Evolutionary conservation across 768 basidiomycete genomes (phyloP).

Genomic region (Kwoniella sp.): DNA sequence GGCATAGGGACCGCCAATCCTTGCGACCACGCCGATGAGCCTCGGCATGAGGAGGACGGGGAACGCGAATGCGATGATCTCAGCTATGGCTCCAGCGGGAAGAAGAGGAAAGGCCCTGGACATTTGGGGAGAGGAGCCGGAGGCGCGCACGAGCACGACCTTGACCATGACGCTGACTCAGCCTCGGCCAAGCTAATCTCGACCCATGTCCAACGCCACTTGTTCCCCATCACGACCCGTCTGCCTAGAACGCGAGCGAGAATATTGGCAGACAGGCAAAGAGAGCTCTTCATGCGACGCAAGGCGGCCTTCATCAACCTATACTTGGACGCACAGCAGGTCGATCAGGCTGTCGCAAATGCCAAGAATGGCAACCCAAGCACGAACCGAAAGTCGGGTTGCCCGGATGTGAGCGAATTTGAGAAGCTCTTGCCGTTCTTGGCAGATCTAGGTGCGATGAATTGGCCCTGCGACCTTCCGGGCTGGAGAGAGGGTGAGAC

Average conservation of each 20-base stretch:
- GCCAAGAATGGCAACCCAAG: neutral
- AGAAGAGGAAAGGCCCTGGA: too few relatives aligned
- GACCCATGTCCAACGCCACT: too few relatives aligned
- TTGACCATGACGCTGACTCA: slow-evolving; percentile 1
- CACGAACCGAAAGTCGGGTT: neutral
- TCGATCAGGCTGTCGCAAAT: too few relatives aligned
- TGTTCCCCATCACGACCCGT: too few relatives aligned
- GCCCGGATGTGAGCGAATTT: slow-evolving; percentile 30
- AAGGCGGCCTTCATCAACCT: slow-evolving; percentile 36
- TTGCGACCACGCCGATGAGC: too few relatives aligned
- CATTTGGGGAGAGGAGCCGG: too few relatives aligned
- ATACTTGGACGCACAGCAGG: slow-evolving; percentile 36
- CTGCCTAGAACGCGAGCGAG: too few relatives aligned
- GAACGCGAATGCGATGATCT: too few relatives aligned
- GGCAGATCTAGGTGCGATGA: slow-evolving; percentile 29
- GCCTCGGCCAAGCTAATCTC: too few relatives aligned
- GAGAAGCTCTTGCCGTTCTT: slow-evolving; percentile 39
- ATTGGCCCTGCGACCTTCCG: slow-evolving; percentile 36
- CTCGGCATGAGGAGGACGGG: too few relatives aligned
- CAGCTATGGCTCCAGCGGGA: too few relatives aligned
- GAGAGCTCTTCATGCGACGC: slow-evolving; percentile 26
- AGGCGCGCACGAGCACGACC: neutral
- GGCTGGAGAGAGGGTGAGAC: slow-evolving; percentile 25
- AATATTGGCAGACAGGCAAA: slow-evolving; percentile 4
- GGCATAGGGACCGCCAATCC: too few relatives aligned